Percentiles rank a stretch among this genome's conserved stretches.
phyloP scores from a whole-genome alignment of 768 basidiomycete genomes.

The Tephrocybe sp. region DNA sequence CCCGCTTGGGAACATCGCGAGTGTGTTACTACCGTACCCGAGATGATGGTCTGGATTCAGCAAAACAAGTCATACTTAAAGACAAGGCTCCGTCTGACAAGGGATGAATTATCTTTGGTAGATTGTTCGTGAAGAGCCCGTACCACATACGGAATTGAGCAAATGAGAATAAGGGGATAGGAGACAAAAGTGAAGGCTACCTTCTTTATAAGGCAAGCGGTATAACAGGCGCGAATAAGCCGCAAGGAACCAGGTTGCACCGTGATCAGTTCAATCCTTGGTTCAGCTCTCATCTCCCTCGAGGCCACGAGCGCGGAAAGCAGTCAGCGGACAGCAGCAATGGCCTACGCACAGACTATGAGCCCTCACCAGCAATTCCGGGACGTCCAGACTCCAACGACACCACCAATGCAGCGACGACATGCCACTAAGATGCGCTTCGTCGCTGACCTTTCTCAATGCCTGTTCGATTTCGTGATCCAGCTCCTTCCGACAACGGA shows the following conservation, averaged over 20 bases:
- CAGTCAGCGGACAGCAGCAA: conserved; percentile 19
- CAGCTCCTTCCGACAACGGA: conserved; percentile 88
- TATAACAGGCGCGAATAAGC: conserved; percentile 21
- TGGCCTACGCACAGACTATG: conserved; percentile 44
- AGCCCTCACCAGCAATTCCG: conserved; percentile 39
- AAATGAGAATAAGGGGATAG: conserved; percentile 2
- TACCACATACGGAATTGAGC: neutral
- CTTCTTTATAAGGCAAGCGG: conserved; percentile 21
- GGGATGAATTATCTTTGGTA: neutral
- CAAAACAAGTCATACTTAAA: neutral
- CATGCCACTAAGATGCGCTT: conserved; percentile 61
- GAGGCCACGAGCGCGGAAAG: conserved; percentile 17
- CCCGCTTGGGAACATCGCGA: neutral
- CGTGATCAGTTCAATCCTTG: conserved; percentile 23
- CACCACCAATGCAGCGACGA: conserved; percentile 37
- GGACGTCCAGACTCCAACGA: conserved; percentile 27
- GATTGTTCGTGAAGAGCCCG: neutral
- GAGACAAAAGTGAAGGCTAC: conserved; percentile 9
- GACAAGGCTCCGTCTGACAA: neutral
- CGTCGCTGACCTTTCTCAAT: conserved; percentile 81
- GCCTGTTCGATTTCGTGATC: conserved; percentile 90
- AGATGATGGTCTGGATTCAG: conserved; percentile 2
- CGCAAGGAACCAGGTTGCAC: conserved; percentile 14
- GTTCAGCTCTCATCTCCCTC: conserved; percentile 17
- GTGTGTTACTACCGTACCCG: conserved; percentile 4